phyloP scores from a whole-genome alignment of 768 basidiomycete genomes.

The Suillus subluteus region DNA sequence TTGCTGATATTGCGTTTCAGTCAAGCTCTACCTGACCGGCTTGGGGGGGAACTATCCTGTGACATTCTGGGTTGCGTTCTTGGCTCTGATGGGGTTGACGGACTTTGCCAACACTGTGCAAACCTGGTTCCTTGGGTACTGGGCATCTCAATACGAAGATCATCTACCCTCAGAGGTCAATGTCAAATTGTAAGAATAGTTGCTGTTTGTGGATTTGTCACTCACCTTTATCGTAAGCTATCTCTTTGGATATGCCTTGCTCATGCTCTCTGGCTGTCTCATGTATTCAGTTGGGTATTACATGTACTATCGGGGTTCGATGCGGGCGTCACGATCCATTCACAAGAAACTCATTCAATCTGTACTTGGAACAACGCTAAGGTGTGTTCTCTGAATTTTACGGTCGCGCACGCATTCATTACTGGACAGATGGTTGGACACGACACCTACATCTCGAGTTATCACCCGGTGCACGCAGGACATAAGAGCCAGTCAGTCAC shows the following conservation, averaged over 20 bases:
- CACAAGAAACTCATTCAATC: slow-evolving; percentile 56
- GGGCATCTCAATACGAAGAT: slow-evolving; percentile 46
- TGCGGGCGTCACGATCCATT: slow-evolving; percentile 58
- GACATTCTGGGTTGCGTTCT: slow-evolving; percentile 36
- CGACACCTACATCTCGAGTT: slow-evolving; percentile 58
- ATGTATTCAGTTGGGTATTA: slow-evolving; percentile 39
- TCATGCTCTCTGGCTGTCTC: slow-evolving; percentile 36
- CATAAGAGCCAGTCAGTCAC: slow-evolving; percentile 39
- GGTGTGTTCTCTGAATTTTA: slow-evolving; percentile 45
- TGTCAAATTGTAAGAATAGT: slow-evolving; percentile 35
- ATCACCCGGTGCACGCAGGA: slow-evolving; percentile 71
- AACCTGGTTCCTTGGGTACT: slow-evolving; percentile 49
- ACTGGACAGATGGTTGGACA: slow-evolving; percentile 50
- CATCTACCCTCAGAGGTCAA: slow-evolving; percentile 37
- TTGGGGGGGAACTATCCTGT: slow-evolving; percentile 27
- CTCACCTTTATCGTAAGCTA: slow-evolving; percentile 42
- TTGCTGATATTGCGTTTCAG: slow-evolving; percentile 32
- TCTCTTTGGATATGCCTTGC: slow-evolving; percentile 44
- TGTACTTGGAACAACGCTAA: slow-evolving; percentile 61
- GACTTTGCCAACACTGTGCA: slow-evolving; percentile 30
- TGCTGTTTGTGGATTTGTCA: neutral
- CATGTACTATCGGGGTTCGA: slow-evolving; percentile 49
- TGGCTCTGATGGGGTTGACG: slow-evolving; percentile 24
- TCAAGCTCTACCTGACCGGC: slow-evolving; percentile 33
- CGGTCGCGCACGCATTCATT: slow-evolving; percentile 32